phyloP scores from a whole-genome alignment of 306 rosid species.

The Pterocarpus macrocarpus region DNA sequence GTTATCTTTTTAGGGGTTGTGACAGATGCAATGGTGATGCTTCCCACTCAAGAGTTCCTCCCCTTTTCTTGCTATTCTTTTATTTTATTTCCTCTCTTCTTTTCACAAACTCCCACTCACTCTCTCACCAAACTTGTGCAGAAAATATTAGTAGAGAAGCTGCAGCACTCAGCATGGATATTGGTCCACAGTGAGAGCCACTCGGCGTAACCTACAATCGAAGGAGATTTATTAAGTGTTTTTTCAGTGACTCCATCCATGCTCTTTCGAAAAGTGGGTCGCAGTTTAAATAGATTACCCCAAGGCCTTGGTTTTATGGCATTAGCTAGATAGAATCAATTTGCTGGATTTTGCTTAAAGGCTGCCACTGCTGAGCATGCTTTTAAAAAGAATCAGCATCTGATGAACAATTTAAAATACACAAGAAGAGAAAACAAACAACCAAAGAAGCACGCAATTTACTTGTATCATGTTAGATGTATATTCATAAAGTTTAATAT shows the following conservation, averaged over 20 bases:
- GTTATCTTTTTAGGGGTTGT: conserved; percentile 54
- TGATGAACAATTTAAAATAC: conserved; percentile 37
- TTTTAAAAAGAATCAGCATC: conserved; percentile 60
- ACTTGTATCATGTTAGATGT: background rate
- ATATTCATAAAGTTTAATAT: background rate
- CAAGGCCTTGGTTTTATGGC: conserved; percentile 50
- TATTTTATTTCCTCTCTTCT: conserved; percentile 63
- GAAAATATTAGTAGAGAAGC: conserved; percentile 32
- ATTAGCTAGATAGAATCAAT: conserved; percentile 44
- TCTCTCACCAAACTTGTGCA: conserved; percentile 64
- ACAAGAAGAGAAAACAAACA: conserved; percentile 5
- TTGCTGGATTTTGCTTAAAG: conserved; percentile 55
- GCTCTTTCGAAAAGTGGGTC: conserved; percentile 53
- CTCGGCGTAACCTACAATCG: conserved; percentile 31
- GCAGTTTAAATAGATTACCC: conserved; percentile 46
- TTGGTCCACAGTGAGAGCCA: conserved; percentile 57
- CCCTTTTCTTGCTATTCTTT: conserved; percentile 49
- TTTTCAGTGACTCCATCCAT: conserved; percentile 41
- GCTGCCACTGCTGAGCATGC: conserved; percentile 73
- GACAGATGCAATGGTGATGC: conserved; percentile 66
- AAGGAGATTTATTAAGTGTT: conserved; percentile 35
- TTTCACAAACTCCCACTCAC: conserved; percentile 77
- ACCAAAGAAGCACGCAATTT: conserved; percentile 15
- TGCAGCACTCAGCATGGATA: conserved; percentile 49
- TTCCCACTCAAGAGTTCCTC: conserved; percentile 62